Evolutionary conservation across 1,284 basidiomycete species (phyloP).

Genomic region (Paramarasmius palmivorus): DNA sequence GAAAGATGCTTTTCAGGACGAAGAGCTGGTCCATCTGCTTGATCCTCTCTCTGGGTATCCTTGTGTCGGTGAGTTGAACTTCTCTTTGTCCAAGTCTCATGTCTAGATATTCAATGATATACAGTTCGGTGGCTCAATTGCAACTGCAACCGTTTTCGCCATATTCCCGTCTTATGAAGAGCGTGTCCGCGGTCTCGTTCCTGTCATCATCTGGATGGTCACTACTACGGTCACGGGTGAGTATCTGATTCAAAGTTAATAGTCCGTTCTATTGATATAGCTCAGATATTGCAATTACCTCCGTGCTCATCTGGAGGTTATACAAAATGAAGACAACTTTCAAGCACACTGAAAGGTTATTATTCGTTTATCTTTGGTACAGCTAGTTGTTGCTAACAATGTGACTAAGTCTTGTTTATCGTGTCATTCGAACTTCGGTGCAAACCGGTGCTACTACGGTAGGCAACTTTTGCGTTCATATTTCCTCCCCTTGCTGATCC

Average conservation of each 20-base stretch:
- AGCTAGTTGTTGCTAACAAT: neutral
- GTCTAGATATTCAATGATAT: neutral
- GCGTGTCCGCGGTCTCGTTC: neutral
- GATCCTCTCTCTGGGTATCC: neutral
- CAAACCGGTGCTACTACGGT: conserved; percentile 10
- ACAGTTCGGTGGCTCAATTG: neutral
- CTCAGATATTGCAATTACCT: neutral
- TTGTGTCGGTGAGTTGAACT: neutral
- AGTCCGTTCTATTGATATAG: no score
- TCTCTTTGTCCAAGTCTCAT: neutral
- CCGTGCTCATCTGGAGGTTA: neutral
- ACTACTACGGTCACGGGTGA: neutral
- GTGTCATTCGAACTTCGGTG: conserved; percentile 3
- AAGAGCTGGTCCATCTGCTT: neutral
- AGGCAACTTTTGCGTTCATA: no score
- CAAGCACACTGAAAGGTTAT: neutral
- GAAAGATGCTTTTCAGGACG: neutral
- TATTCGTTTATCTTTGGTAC: neutral
- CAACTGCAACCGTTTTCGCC: neutral
- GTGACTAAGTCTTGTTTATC: conserved; percentile 2
- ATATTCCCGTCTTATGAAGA: neutral
- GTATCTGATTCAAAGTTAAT: no score
- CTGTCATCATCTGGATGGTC: neutral
- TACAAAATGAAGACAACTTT: neutral
- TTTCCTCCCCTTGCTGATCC: no score